Evolutionary conservation across 1,139 yeast species (phyloP).

Genomic region (Saccharomycopsis hybrid): DNA sequence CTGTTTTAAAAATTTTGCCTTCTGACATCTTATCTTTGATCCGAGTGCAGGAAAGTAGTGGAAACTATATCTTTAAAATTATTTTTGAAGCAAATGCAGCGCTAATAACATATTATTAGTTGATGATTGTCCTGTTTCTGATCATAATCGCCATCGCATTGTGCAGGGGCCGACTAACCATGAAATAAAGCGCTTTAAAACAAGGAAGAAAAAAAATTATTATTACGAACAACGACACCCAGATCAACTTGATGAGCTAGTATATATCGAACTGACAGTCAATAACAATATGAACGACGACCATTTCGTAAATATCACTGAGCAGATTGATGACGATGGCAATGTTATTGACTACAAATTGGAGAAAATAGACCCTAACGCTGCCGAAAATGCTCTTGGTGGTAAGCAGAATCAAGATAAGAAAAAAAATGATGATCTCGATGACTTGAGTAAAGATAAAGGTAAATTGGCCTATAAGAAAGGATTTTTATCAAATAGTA

Average conservation of each 20-base stretch:
- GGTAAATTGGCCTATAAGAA: constrained; percentile 14
- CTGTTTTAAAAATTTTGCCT: constrained; percentile 4
- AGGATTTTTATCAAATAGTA: constrained; percentile 18
- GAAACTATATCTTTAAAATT: no score
- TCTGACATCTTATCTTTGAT: constrained; percentile 20
- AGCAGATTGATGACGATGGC: constrained; percentile 19
- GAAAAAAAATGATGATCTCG: constrained; percentile 2
- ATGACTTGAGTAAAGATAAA: constrained; percentile 1
- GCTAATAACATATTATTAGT: no score
- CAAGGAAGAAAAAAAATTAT: no score
- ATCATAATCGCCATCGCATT: no score
- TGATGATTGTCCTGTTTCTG: no score
- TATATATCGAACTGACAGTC: no score
- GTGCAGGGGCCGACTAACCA: no score
- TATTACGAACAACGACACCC: no score
- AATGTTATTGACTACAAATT: constrained; percentile 15
- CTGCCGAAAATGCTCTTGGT: neutral
- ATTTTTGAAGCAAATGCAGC: no score
- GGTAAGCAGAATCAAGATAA: neutral
- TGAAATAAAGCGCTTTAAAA: no score
- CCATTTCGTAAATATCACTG: constrained; percentile 14
- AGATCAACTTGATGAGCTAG: no score
- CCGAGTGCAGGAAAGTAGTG: no score
- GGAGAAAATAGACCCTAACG: constrained; percentile 12
- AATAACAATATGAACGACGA: constrained; percentile 7